Conservation (phyloP, 1,284 basidiomycete species). For the Pseudozyma sp. region DNA sequence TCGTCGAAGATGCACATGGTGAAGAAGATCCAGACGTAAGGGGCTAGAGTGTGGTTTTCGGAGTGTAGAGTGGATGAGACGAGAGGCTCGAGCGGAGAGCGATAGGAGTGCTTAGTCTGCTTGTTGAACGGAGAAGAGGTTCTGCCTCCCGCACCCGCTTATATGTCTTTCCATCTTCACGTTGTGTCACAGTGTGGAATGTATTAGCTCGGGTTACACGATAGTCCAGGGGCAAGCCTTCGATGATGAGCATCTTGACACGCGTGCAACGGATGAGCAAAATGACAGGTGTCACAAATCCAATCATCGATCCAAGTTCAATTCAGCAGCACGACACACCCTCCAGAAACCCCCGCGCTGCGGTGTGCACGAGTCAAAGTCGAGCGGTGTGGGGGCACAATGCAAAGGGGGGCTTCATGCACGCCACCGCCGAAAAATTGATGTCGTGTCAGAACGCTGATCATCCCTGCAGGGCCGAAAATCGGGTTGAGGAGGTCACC, state of each 20-base stretch:
- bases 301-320: slow-evolving; percentile 12
- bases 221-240: neutral
- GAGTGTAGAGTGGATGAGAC: neutral
- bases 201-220: neutral
- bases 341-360: neutral
- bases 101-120: neutral
- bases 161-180: slow-evolving; percentile 1
- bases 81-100: neutral
- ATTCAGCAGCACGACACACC: slow-evolving; percentile 29
- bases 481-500: neutral
- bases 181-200: neutral
- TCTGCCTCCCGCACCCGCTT: neutral
- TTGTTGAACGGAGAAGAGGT: neutral
- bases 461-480: neutral
- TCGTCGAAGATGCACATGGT: slow-evolving; percentile 31
- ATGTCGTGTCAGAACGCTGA: slow-evolving; percentile 7
- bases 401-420: neutral
- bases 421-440: slow-evolving; percentile 2
- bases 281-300: slow-evolving; percentile 31
- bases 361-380: neutral
- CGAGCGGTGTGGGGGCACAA: neutral
- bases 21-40: neutral
- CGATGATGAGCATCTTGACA: slow-evolving; percentile 27
- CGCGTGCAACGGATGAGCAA: slow-evolving; percentile 14
- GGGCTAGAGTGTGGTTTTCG: no score